Percentiles rank a stretch among this genome's conserved stretches.
These are phyloP conservation scores for Chenopodium formosanum DNA, from an alignment of 148 eudicot genomes.

Conservation along the genomic window DNA sequence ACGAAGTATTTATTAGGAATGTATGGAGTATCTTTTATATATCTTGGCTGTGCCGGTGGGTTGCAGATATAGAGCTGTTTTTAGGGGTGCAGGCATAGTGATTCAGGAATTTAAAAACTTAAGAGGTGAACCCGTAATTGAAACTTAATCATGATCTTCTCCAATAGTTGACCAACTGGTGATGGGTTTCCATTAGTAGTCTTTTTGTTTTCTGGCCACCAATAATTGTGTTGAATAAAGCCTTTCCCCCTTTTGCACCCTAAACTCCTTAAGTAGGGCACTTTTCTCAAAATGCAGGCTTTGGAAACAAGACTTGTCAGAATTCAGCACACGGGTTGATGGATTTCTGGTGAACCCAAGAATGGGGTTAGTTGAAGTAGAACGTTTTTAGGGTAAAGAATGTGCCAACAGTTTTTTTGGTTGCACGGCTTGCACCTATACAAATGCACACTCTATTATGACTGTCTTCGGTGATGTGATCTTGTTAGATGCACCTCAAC, in stretches of 20 bases:
- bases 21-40: not conserved
- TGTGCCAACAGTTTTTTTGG: no score
- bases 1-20: not conserved
- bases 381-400: not conserved
- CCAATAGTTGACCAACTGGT: not conserved
- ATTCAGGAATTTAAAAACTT: no score
- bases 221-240: not conserved
- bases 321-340: not conserved
- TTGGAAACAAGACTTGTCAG: not conserved
- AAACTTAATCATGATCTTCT: no score
- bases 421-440: no score
- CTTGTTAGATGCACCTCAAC: no score
- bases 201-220: not conserved
- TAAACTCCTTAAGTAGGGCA: not conserved
- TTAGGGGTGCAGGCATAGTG: no score
- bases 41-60: not conserved
- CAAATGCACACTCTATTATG: no score
- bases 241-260: not conserved
- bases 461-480: no score
- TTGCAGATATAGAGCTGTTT: no score
- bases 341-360: not conserved
- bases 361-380: not conserved
- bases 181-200: not conserved
- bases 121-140: no score
- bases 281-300: not conserved